Evolutionary conservation across 306 rosid genomes (phyloP).

Genomic region (Glycine soja): DNA sequence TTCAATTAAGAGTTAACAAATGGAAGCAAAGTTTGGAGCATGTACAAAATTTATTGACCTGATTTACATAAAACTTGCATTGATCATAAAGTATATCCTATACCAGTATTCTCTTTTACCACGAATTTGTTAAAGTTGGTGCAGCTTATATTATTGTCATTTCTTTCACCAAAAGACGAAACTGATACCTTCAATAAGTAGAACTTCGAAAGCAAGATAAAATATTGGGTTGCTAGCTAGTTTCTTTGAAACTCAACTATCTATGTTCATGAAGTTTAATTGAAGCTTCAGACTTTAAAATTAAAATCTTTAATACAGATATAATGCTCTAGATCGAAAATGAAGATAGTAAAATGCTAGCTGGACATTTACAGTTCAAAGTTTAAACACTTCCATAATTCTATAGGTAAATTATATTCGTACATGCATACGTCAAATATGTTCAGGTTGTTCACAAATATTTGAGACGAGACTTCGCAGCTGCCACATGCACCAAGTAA

Average conservation of each 20-base stretch:
- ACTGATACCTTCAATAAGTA: background rate
- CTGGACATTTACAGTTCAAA: no score
- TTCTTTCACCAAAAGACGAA: background rate
- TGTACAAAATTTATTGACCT: conserved; percentile 1
- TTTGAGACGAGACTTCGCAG: background rate
- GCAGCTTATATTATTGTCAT: background rate
- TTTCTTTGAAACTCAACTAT: conserved; percentile 1
- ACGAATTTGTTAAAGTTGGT: background rate
- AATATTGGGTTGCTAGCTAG: background rate
- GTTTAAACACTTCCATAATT: no score
- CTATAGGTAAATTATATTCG: background rate
- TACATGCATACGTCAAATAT: background rate
- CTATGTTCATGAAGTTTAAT: background rate
- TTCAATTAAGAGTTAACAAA: conserved; percentile 40
- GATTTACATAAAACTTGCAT: background rate
- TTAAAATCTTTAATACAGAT: no score
- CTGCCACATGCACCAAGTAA: background rate
- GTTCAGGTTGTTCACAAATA: background rate
- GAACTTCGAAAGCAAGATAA: conserved; percentile 1
- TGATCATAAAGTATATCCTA: no score
- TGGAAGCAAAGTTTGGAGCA: conserved; percentile 39
- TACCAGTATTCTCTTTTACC: no score
- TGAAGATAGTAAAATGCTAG: background rate
- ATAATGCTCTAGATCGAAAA: background rate
- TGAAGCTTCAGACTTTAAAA: background rate